Base-by-base conservation (phyloP, 495 filamentous ascomycete species). In the Cercophora samala region DNA sequence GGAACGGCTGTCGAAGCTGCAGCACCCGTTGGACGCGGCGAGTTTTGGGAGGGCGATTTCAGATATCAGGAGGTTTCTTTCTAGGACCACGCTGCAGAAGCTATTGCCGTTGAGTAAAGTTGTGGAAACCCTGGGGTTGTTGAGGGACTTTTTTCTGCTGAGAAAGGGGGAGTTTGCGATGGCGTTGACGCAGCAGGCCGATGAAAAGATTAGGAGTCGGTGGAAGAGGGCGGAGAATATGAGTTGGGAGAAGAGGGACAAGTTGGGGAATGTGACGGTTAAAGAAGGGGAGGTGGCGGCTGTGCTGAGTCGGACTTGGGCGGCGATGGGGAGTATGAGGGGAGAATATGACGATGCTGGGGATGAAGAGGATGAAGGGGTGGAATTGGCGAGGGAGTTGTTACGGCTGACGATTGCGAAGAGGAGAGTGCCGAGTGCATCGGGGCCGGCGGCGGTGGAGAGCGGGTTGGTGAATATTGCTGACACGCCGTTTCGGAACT, bases 151-250 rank as follows among this genome's bases (percentile, higher is more conserved):
- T 75, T 90, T 97, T 70, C 83, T 99, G 11, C 86, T 99, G 11
- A 87, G 90, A 11, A 85, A 91, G 19, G 94, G 95, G 11, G 95
- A 97, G 73, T 99, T 99, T 76, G 92, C 92, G 6, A 86, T 94
- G 68, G 87, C 91, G 11, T 80, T 99, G 21, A 91, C 95, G 1
- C 84, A 88, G 37, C 90, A 97, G 80, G 92, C 93, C 9, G 91
- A 96, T 69, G 84, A 90, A 46, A 88, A 87, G 66, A 84, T 96
- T 23, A 78, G 84, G 15, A 81, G 79, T 63, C 81, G 86, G 51
- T 87, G 85, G 85, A 77, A 80, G 56, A 76, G 79, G 46, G 76
- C 80, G 4, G 84, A 85, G 54, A 86, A 86, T 64, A 73, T 86
- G 6, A 81, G 78, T 15, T 82, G 84, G 63, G 80, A 85, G 63